A percentile compares a stretch with the other conserved stretches of the same genome.
These are phyloP conservation scores for Phyllosticta paracitricarpa DNA, from an alignment of 2,329 filamentous ascomycete species.

Conservation along the genomic window DNA sequence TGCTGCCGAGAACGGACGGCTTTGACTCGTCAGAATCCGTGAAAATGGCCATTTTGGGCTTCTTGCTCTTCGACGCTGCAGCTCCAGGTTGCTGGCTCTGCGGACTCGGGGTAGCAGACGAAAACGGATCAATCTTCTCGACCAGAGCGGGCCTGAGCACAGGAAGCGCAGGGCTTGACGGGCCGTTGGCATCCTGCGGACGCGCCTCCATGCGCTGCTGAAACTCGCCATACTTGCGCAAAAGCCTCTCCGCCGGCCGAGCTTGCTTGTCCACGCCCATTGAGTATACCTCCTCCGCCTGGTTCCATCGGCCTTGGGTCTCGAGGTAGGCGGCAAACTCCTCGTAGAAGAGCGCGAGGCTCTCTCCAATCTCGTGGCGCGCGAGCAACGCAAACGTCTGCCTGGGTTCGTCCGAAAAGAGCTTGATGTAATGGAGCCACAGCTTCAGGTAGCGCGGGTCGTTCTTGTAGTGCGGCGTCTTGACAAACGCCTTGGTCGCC, in stretches of 20 bases:
- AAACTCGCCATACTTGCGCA: slow-evolving; percentile 90
- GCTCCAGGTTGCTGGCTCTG: slow-evolving; percentile 46
- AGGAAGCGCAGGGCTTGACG: slow-evolving; percentile 79
- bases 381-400: slow-evolving; percentile 89
- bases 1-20: slow-evolving; percentile 42
- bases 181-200: slow-evolving; percentile 52
- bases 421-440: slow-evolving; percentile 87
- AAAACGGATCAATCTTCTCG: slow-evolving; percentile 78
- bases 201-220: slow-evolving; percentile 65
- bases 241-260: slow-evolving; percentile 65
- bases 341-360: slow-evolving; percentile 86
- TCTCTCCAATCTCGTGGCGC: slow-evolving; percentile 77
- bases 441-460: slow-evolving; percentile 87
- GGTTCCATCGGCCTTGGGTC: slow-evolving; percentile 68
- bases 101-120: slow-evolving; percentile 45
- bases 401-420: slow-evolving; percentile 87
- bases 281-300: slow-evolving; percentile 89
- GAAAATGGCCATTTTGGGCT: slow-evolving; percentile 83
- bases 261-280: slow-evolving; percentile 85
- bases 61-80: slow-evolving; percentile 46
- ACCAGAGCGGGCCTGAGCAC: slow-evolving; percentile 73
- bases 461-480: slow-evolving; percentile 82
- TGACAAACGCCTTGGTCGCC: slow-evolving; percentile 81
- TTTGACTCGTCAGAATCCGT: slow-evolving; percentile 58
- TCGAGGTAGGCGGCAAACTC: slow-evolving; percentile 94